phyloP scores from a whole-genome alignment of 1,284 basidiomycete genomes.

The Fomitopsis betulina region DNA sequence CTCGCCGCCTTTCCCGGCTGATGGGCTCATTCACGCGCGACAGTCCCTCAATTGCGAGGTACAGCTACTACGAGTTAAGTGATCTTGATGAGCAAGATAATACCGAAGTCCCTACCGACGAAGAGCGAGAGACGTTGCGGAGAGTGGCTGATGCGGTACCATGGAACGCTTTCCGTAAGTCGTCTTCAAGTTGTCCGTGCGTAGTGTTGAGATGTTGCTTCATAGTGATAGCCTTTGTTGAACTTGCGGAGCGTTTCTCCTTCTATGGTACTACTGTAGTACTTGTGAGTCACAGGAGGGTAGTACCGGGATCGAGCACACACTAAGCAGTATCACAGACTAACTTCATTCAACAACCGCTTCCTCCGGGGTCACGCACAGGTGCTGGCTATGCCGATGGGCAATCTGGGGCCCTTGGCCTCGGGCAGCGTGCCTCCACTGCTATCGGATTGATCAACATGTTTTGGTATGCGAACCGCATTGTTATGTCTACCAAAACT shows the following conservation, averaged over 20 bases:
- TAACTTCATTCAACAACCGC: slow-evolving; percentile 69
- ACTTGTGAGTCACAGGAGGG: slow-evolving; percentile 42
- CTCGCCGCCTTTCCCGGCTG: background rate
- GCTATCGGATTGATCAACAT: slow-evolving; percentile 64
- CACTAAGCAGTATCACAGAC: slow-evolving; percentile 34
- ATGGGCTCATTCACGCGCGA: background rate
- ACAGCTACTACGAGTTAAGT: slow-evolving; percentile 28
- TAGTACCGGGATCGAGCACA: background rate
- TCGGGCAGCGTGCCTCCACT: slow-evolving; percentile 62
- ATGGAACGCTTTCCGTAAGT: slow-evolving; percentile 62
- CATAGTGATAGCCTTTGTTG: slow-evolving; percentile 64
- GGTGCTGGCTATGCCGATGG: slow-evolving; percentile 54
- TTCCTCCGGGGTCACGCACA: slow-evolving; percentile 62
- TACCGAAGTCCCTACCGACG: slow-evolving; percentile 64
- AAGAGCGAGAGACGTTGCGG: slow-evolving; percentile 58
- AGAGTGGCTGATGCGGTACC: slow-evolving; percentile 61
- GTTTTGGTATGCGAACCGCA: slow-evolving; percentile 41
- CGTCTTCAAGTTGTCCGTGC: slow-evolving; percentile 8
- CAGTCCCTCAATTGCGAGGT: background rate
- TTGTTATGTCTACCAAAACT: background rate
- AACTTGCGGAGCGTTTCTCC: slow-evolving; percentile 76
- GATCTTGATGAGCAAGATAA: slow-evolving; percentile 42
- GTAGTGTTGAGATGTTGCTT: background rate
- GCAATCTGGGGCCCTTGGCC: slow-evolving; percentile 69
- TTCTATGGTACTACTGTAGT: slow-evolving; percentile 62